Base-by-base conservation (phyloP, 441 rosid species). In the Oxalis stricta region DNA sequence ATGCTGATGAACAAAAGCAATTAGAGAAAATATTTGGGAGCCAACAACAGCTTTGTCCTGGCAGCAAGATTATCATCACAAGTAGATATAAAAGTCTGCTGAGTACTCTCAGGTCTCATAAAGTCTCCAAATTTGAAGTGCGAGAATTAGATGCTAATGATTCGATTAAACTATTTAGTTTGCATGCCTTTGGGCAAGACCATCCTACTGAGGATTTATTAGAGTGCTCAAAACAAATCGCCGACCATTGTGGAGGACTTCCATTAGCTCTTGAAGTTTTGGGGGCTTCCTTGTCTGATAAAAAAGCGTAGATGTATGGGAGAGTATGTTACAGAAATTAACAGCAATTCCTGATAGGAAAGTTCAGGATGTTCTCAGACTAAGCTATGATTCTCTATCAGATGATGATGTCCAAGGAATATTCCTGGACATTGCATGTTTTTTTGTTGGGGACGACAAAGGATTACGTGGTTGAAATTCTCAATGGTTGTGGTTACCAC, bases 361-460 rank as follows among this genome's bases (percentile, higher is more conserved):
- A 11, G 43, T 56, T 18, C 26, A 14, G 11, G 18, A 26, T 16
- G 5, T 7, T 7, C 44, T 49, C 5, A 43, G 5, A 30, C 10
- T 56, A 22, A 48, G 61, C 5, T 10, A 21, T 37, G 41, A 57
- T 37, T 38, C 24, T 13, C 40, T 49, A 3, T 3, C 21, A 3
- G 38, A 0, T 0, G 19, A 44, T 1, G 18, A 48, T 5, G 39
- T 34, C 18, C 24, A 43, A 10, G 16, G 46, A 30, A 36, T 53
- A 13, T 56, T 66, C 20, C 44, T 70, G 23, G 59, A 65, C 33
- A 56, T 61, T 55, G 69, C 66, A 10, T 65, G 58, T 38, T 55
- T 55, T 30, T 61, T 65, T 13, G 35, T 8, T 3, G 46, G 51
- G 10, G 10, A 6, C 18, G 16, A 22, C 13, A 22, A 50, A 18